These are phyloP conservation scores for Scutellaria minor DNA, from an alignment of 257 asterid genomes.

Conservation along the genomic window DNA sequence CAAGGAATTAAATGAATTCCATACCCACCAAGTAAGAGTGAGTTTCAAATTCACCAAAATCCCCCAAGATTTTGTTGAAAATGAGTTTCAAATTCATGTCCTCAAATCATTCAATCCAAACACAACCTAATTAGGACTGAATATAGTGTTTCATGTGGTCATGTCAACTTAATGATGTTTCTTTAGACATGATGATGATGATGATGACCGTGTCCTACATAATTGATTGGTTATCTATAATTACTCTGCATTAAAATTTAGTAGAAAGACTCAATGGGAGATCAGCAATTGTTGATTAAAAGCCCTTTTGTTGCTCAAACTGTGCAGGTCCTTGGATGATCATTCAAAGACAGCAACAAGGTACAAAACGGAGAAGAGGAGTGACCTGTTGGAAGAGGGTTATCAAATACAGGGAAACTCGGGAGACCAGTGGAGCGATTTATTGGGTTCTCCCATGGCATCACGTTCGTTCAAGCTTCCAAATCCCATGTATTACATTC, in stretches of 20 bases:
- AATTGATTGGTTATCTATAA: no score
- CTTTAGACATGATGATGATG: background rate
- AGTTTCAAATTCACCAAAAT: no score
- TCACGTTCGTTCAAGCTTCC: slow-evolving; percentile 79
- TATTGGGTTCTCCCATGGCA: slow-evolving; percentile 58
- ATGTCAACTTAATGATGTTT: background rate
- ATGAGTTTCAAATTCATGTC: no score
- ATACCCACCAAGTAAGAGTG: no score
- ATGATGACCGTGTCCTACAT: no score
- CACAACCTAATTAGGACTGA: background rate
- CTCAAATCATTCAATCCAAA: no score
- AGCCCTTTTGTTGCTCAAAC: background rate
- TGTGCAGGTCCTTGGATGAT: slow-evolving; percentile 59
- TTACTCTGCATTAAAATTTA: no score
- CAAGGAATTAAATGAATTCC: no score
- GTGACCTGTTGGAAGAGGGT: slow-evolving; percentile 60
- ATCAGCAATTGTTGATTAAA: background rate
- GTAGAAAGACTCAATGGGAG: no score
- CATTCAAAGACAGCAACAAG: slow-evolving; percentile 57
- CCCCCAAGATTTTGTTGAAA: no score
- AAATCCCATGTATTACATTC: slow-evolving; percentile 82
- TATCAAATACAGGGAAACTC: slow-evolving; percentile 67
- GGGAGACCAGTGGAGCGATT: slow-evolving; percentile 94
- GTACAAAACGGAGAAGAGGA: slow-evolving; percentile 74
- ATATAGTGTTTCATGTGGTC: background rate